Conservation (phyloP, 2,329 filamentous ascomycete genomes). For the Beauveria brongniartii region DNA sequence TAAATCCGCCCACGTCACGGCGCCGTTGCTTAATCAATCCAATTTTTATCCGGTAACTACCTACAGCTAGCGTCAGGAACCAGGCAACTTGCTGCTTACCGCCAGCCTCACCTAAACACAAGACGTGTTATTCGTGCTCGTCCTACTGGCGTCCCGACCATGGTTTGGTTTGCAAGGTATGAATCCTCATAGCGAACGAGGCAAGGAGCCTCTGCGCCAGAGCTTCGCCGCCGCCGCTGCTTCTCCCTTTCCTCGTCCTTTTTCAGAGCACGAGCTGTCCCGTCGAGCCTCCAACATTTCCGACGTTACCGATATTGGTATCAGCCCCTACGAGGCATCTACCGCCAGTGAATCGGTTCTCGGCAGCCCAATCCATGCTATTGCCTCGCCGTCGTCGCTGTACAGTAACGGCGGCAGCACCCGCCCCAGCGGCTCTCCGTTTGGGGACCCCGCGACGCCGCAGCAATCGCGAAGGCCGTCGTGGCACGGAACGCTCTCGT, state of each 20-base stretch:
- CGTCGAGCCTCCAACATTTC: conserved; percentile 28
- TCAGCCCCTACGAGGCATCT: conserved; percentile 20
- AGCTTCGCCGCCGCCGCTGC: neutral
- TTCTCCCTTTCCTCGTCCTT: neutral
- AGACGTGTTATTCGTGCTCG: neutral
- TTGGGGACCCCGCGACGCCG: neutral
- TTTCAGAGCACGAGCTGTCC: conserved; percentile 16
- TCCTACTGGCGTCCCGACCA: conserved; percentile 8
- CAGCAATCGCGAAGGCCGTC: neutral
- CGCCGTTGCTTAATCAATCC: neutral
- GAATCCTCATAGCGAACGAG: conserved; percentile 23
- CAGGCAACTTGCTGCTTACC: neutral
- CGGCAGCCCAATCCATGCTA: conserved; percentile 21
- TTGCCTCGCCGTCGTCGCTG: conserved; percentile 33
- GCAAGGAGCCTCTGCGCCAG: conserved; percentile 21
- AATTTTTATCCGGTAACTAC: neutral
- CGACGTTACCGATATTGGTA: conserved; percentile 22
- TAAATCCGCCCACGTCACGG: neutral
- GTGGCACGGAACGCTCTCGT: conserved; percentile 7
- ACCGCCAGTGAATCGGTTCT: conserved; percentile 6
- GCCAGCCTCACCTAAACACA: neutral
- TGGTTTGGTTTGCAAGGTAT: conserved; percentile 19
- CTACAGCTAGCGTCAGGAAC: neutral
- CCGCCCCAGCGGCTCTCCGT: neutral
- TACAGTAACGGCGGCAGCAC: conserved; percentile 21